phyloP scores from a whole-genome alignment of 768 basidiomycete species.

The Thelephora aurantiotincta region DNA sequence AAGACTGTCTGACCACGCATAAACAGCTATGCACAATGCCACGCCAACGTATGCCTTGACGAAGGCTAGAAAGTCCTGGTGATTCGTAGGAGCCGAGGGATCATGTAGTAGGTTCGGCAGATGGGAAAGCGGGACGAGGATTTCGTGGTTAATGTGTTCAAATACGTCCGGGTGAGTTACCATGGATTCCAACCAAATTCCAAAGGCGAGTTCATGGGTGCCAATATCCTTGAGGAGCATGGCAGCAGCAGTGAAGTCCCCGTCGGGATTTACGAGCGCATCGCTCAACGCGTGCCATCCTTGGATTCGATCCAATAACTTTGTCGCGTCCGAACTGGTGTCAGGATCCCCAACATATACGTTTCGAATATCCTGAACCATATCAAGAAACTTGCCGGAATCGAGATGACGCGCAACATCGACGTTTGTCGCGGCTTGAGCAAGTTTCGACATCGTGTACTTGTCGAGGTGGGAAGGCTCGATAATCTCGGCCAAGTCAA shows the following conservation, averaged over 20 bases:
- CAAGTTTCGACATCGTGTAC: conserved; percentile 37
- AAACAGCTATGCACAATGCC: conserved; percentile 50
- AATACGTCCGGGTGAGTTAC: conserved; percentile 40
- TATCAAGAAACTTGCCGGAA: conserved; percentile 24
- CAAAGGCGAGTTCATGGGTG: conserved; percentile 50
- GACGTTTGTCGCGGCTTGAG: conserved; percentile 50
- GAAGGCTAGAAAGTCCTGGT: conserved; percentile 49
- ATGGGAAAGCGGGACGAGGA: conserved; percentile 18
- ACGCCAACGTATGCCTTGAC: conserved; percentile 57
- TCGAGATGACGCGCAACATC: conserved; percentile 46
- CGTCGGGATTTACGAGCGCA: conserved; percentile 37
- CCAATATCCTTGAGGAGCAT: conserved; percentile 46
- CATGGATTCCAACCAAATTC: conserved; percentile 63
- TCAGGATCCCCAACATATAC: conserved; percentile 24
- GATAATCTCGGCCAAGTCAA: conserved; percentile 42
- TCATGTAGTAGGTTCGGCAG: conserved; percentile 26
- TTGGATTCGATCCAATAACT: conserved; percentile 33
- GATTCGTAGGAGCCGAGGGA: conserved; percentile 17
- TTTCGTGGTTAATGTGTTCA: conserved; percentile 27
- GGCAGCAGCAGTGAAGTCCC: conserved; percentile 34
- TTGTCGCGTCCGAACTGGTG: conserved; percentile 29
- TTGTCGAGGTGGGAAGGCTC: conserved; percentile 39
- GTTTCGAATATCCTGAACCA: conserved; percentile 23
- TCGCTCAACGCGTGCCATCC: conserved; percentile 53
- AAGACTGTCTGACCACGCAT: conserved; percentile 71